Percentiles rank a stretch among this genome's conserved stretches.
Conservation (phyloP, 371 early-diverging fungal species). For the Rozella allomycis region DNA sequence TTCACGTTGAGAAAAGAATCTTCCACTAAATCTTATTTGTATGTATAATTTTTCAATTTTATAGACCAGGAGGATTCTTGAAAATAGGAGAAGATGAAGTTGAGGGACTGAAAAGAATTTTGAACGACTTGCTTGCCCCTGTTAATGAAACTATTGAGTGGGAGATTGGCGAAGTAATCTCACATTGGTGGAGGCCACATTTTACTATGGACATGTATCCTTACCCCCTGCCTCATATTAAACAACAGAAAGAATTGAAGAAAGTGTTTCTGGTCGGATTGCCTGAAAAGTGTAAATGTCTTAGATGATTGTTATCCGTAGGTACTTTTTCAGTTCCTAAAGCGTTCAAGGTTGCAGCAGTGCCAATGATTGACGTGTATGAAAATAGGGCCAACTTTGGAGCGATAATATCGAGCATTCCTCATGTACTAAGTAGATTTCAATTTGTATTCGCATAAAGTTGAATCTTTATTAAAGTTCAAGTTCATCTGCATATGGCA, state of each 20-base stretch:
- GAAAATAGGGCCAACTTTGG: slow-evolving; percentile 52
- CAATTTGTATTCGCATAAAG: no score
- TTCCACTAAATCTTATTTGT: slow-evolving; percentile 50
- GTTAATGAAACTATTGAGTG: slow-evolving; percentile 21
- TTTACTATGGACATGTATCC: slow-evolving; percentile 45
- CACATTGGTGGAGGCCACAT: slow-evolving; percentile 53
- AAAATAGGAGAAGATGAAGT: slow-evolving; percentile 45
- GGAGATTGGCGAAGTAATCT: slow-evolving; percentile 46
- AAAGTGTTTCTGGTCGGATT: slow-evolving; percentile 45
- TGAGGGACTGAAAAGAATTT: slow-evolving; percentile 36
- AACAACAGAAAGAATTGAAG: slow-evolving; percentile 51
- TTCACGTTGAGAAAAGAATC: slow-evolving; percentile 41
- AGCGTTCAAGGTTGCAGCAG: slow-evolving; percentile 53
- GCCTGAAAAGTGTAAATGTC: slow-evolving; percentile 39
- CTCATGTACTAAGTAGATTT: slow-evolving; percentile 32
- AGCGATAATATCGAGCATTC: slow-evolving; percentile 42
- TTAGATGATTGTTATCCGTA: slow-evolving; percentile 5
- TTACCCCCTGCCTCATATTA: slow-evolving; percentile 52
- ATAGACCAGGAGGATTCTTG: slow-evolving; percentile 47
- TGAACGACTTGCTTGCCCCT: slow-evolving; percentile 27
- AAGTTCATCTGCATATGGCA: slow-evolving; percentile 68
- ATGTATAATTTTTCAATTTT: slow-evolving; percentile 21
- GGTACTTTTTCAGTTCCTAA: slow-evolving; percentile 50
- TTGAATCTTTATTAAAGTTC: no score
- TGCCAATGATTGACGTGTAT: slow-evolving; percentile 58